These are phyloP conservation scores for Articulospora tetracladia DNA, from an alignment of 495 filamentous ascomycete genomes.

Conservation along the genomic window DNA sequence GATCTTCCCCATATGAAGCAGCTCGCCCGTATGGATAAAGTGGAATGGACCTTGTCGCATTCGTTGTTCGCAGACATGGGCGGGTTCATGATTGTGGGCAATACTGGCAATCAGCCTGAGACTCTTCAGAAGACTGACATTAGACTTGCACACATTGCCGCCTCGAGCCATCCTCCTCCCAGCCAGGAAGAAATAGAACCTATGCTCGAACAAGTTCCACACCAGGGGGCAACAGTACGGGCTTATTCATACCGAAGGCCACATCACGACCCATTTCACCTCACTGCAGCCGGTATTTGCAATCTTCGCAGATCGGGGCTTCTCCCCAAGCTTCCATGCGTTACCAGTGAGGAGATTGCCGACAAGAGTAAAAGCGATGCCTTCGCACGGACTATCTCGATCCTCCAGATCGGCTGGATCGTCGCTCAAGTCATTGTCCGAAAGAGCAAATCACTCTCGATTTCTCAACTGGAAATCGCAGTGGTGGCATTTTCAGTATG, in stretches of 20 bases:
- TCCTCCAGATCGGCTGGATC: conserved; percentile 29
- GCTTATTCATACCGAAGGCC: too few relatives aligned
- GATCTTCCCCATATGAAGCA: conserved; percentile 18
- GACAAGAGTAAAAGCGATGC: conserved; percentile 36
- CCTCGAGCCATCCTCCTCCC: too few relatives aligned
- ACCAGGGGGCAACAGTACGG: too few relatives aligned
- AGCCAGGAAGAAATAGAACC: too few relatives aligned
- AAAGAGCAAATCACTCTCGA: conserved; percentile 17
- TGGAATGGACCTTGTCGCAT: conserved; percentile 5
- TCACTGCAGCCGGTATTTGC: neutral
- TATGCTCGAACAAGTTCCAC: too few relatives aligned
- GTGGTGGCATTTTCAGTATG: conserved; percentile 28
- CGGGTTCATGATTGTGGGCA: neutral
- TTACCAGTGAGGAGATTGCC: conserved; percentile 27
- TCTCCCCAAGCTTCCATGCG: neutral
- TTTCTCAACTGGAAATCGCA: conserved; percentile 32
- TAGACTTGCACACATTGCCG: too few relatives aligned
- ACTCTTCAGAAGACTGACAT: neutral
- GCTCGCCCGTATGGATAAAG: neutral
- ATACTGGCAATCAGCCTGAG: neutral
- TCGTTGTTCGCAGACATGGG: conserved; percentile 11
- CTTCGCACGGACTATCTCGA: conserved; percentile 26
- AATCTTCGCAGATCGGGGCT: neutral
- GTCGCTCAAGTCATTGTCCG: conserved; percentile 27
- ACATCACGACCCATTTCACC: neutral